A percentile compares a stretch with the other conserved stretches of the same genome.
Conservation (phyloP, 2,329 filamentous ascomycete species). For the Colletotrichum paranaense region DNA sequence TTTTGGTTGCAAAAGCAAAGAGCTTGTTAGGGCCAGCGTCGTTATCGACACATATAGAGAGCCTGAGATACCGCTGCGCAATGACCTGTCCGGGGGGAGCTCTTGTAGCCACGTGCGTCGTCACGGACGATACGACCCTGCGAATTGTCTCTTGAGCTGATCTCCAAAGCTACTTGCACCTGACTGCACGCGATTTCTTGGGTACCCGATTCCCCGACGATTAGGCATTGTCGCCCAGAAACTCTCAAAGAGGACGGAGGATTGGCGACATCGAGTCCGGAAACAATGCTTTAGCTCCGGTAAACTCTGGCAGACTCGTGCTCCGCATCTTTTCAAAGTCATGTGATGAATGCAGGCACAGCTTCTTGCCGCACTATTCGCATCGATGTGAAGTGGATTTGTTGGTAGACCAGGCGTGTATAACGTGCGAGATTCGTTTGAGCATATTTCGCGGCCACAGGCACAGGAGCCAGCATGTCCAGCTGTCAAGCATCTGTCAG, state of each 20-base stretch:
- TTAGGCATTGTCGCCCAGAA: background rate
- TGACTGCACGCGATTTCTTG: background rate
- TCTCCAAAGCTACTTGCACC: background rate
- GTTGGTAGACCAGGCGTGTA: background rate
- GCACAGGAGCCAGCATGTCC: background rate
- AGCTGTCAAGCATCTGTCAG: constrained; percentile 18
- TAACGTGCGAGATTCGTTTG: background rate
- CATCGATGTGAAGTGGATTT: background rate
- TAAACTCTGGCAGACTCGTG: background rate
- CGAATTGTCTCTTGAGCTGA: background rate
- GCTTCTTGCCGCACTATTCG: background rate
- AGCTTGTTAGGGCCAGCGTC: constrained; percentile 10
- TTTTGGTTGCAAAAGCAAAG: constrained; percentile 10
- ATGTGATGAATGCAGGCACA: constrained; percentile 1
- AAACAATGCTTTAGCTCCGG: background rate
- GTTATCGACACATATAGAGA: constrained; percentile 7
- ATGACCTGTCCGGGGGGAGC: constrained; percentile 4
- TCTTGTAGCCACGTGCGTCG: constrained; percentile 22
- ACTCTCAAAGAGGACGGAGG: background rate
- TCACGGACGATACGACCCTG: constrained; percentile 32
- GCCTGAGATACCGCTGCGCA: background rate
- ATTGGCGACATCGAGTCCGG: too few species aligned
- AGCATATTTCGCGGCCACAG: background rate
- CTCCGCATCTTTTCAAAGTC: background rate
- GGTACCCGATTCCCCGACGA: background rate